These are phyloP conservation scores for Kwoniella europaea DNA, from an alignment of 768 basidiomycete species.

Conservation along the genomic window DNA sequence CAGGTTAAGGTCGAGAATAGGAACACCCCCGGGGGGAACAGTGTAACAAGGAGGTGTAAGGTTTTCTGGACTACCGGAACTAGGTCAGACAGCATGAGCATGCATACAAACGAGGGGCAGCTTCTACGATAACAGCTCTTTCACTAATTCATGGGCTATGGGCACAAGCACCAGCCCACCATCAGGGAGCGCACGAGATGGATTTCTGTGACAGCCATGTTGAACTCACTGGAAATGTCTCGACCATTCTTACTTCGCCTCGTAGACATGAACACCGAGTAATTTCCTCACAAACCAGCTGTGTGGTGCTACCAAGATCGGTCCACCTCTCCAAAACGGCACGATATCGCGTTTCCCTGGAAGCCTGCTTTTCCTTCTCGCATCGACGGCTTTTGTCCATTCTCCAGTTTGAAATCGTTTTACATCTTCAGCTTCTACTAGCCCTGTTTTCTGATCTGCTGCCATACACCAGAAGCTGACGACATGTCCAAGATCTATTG, in stretches of 20 bases:
- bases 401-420: constrained; percentile 23
- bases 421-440: constrained; percentile 19
- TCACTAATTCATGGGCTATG: too few species aligned
- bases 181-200: too few species aligned
- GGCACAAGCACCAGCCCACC: too few species aligned
- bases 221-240: neutral
- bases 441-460: constrained; percentile 21
- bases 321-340: constrained; percentile 25
- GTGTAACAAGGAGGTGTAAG: too few species aligned
- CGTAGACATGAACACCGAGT: constrained; percentile 22
- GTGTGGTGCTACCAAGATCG: constrained; percentile 17
- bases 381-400: constrained; percentile 9
- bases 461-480: constrained; percentile 21
- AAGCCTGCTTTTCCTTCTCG: constrained; percentile 17
- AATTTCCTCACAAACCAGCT: constrained; percentile 23
- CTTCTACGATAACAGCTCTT: too few species aligned
- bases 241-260: constrained; percentile 8
- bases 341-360: constrained; percentile 18
- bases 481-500: constrained; percentile 8
- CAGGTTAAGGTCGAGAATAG: too few species aligned
- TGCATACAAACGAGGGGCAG: too few species aligned
- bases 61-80: too few species aligned
- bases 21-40: too few species aligned
- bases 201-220: neutral
- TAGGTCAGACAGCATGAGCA: too few species aligned